phyloP scores from a whole-genome alignment of 768 basidiomycete genomes.

The Suillus subaureus region DNA sequence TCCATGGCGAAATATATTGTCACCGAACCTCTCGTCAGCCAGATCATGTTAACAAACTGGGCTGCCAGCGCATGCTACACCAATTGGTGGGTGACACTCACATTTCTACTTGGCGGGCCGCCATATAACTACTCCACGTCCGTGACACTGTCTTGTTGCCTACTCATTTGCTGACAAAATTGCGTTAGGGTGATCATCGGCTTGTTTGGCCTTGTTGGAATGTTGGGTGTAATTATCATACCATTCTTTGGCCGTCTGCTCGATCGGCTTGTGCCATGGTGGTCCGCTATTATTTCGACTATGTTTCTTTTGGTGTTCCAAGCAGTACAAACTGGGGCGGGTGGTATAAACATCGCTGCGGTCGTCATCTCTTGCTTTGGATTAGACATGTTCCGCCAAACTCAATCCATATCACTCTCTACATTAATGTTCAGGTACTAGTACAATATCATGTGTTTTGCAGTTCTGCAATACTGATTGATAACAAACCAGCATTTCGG shows the following conservation, averaged over 20 bases:
- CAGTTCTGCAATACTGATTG: conserved; percentile 13
- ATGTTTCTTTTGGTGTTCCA: conserved; percentile 30
- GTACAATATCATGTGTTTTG: conserved; percentile 14
- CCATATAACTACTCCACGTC: conserved; percentile 43
- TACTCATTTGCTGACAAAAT: neutral
- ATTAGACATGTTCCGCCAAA: conserved; percentile 42
- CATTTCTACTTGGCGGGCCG: conserved; percentile 45
- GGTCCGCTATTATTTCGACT: conserved; percentile 40
- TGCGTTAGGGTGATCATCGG: conserved; percentile 41
- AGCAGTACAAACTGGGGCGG: conserved; percentile 39
- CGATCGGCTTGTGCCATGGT: conserved; percentile 43
- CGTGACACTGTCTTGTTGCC: conserved; percentile 8
- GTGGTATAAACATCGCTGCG: conserved; percentile 39
- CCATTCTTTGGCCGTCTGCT: conserved; percentile 30
- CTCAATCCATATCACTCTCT: conserved; percentile 38
- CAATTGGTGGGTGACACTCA: conserved; percentile 44
- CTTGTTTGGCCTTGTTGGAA: conserved; percentile 50
- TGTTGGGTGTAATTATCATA: conserved; percentile 37
- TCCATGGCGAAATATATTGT: conserved; percentile 42
- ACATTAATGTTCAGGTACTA: conserved; percentile 16
- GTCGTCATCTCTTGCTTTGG: conserved; percentile 44
- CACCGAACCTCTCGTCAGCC: conserved; percentile 46
- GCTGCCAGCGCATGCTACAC: conserved; percentile 33
- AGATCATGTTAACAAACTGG: conserved; percentile 30
- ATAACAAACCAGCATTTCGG: conserved; percentile 24